A percentile compares a stretch with the other conserved stretches of the same genome.
Conservation (phyloP, 495 filamentous ascomycete genomes). For the Cairneyella variabilis region DNA sequence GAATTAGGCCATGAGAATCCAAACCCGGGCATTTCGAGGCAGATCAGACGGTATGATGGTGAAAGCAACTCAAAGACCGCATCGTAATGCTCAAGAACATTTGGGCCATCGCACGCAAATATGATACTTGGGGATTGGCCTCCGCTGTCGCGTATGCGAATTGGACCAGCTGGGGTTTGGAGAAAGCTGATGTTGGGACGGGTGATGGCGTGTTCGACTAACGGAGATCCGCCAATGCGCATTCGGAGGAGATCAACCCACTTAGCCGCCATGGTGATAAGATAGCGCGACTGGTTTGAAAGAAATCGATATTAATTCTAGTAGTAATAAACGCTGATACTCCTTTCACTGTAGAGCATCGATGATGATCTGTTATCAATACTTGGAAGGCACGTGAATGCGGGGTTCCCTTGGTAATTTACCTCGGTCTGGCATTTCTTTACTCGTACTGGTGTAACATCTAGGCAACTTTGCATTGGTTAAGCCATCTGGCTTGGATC, state of each 20-base stretch:
- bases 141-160: conserved; percentile 9
- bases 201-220: conserved; percentile 2
- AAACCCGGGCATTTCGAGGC: conserved; percentile 9
- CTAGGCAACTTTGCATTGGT: background rate
- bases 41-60: conserved; percentile 9
- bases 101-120: conserved; percentile 10
- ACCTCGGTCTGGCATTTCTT: background rate
- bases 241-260: conserved; percentile 9
- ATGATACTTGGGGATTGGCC: background rate
- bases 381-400: background rate
- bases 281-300: background rate
- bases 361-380: background rate
- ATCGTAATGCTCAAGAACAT: conserved; percentile 9
- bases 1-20: conserved; percentile 6
- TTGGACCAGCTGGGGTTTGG: conserved; percentile 1
- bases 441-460: background rate
- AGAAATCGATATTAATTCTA: background rate
- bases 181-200: conserved; percentile 12
- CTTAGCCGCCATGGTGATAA: conserved; percentile 6
- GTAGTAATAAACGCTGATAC: conserved; percentile 2
- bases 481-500: background rate
- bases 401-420: background rate
- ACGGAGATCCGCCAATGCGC: conserved; percentile 4
- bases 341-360: background rate
- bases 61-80: conserved; percentile 4